Base-by-base conservation (phyloP, 768 basidiomycete genomes). In the Paxillus involutus region DNA sequence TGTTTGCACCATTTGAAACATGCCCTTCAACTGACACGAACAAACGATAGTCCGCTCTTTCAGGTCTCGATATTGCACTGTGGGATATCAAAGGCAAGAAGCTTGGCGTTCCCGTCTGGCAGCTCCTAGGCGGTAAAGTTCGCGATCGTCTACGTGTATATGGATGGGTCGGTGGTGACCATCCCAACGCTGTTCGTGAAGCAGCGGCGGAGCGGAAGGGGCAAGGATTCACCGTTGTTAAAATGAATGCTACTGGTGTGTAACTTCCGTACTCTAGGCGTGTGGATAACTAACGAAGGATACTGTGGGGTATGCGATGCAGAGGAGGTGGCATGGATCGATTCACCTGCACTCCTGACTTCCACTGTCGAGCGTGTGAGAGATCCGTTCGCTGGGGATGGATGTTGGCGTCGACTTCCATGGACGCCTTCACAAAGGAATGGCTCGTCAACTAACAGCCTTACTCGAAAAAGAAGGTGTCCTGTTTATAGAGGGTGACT, bases 41-140 rank as follows among this genome's bases (percentile, higher is more conserved):
- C 30, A 29, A 37, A 45, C 21, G 4, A 3, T 12, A 81, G 78
- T 81, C 78, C 29, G 81, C 78, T 9, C 66, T 81, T 10, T 80
- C 82, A 2, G 84, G 85, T 0, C 67, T 88, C 30, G 85, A 88
- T 66, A 88, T 89, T 53, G 85, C 85, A 1, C 72, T 89, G 1
- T 80, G 88, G 88, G 88, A 89, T 61, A 85, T 89, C 70, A 88
- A 88, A 59, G 88, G 88, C n/a, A 88, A 87, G 70, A 83, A 81
- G 33, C 77, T 88, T 2, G 85, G 85, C 33, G 86, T 79, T 10
- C 80, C 78, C 0, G 70, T 87, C 1, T 86, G 81, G 78, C 79
- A 86, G 66, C 73, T 90, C 1, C 76, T 88, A 6, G 88, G 86
- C 8, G 88, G 87, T 5, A 83, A 82, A 64, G 83, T 88, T 17